Evolutionary conservation across 352 stramenopile species (phyloP), one percentile per base, ranked within the genome.

Genomic region (Phytopythium aichiense): DNA sequence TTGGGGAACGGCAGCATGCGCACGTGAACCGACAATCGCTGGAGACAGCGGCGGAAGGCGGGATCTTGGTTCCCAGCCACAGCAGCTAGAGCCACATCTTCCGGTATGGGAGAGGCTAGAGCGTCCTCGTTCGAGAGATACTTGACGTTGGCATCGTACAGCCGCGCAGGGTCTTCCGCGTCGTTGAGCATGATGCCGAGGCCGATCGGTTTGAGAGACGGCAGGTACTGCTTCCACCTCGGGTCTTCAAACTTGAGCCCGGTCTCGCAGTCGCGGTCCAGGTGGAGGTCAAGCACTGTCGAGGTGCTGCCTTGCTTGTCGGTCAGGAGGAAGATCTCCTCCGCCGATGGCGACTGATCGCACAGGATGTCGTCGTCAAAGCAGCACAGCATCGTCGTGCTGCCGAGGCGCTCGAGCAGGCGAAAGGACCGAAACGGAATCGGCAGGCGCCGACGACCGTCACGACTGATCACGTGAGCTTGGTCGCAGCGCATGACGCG

Each of bases 291-390:
- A 28, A 95, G 57, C n/a, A 95, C 84, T 0, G 79, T 93, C 12
- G 73, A 66, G 4, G 30, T 68, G 50, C 69, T 77, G 40, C 69
- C 69, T 37, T 79, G 71, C 53, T 90, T 89, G 56, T 95, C 83
- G 49, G 81, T 94, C 5, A 94, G 66, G 23, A 95, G 59, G 46
- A 92, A 95, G 46, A 95, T 90, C 60, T 95, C 87, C 68, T 95
- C 87, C 7, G 87, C 81, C 0, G 76, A 90, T 25, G 87, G 81
- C 15, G 83, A 71, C 63, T 89, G 79, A 53, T 95, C 84, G 49
- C 87, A 95, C 40, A 95, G 59, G 38, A 95, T 87, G 61, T 95
- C 87, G 22, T 94, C 87, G 55, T 95, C 87, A 53, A 94, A 94
- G 60, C 87, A 94, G 67, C 87, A 95, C 2, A 95, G 68, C 87